Evolutionary conservation across 805 yeast species (phyloP), one percentile per base, ranked within the genome.

Genomic region (Candida tibetensis): DNA sequence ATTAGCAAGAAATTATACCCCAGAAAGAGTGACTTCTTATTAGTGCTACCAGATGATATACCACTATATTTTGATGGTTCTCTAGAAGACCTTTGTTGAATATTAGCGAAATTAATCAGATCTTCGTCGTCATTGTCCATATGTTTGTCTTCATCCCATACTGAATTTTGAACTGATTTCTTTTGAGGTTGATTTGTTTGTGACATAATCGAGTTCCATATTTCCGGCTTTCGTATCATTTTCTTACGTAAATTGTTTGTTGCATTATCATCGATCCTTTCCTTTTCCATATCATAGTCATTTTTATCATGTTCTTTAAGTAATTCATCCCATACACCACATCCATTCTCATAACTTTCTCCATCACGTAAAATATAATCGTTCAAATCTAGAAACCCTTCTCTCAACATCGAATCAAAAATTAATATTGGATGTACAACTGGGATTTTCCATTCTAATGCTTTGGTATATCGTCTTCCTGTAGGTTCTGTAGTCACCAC

Each of bases 381-480:
- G 7, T 59, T 53, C 33, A 59, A 53, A 19, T 63, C 64, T 15
- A 76, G 47, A 2, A 70, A 59, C 1, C 76, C 74, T 2, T 70
- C 71, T 32, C 81, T 60, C 17, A 57, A 50, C 13, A 68, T 50
- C 38, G 73, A 62, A 51, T 77, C 79, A 21, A 60, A 52, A 3
- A 77, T 55, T 75, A 76, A 76, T 26, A 66, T 49, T 0, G 81
- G 81, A 49, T 75, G 78, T 19, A 74, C 69, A 1, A 68, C 68
- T 1, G 78, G 77, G 4, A 71, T 70, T 8, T 61, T 59, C 81
- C 81, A 75, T 49, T 74, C 76, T 2, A 68, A 28, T 3, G 80
- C 80, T 49, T 74, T 75, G 12, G 60, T 60, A 48, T 66, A 79
- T 36, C 85, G 50, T 40, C 66, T 72, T 0, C 87, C 87, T 13